These are phyloP conservation scores for Aspergillus sojae DNA, from an alignment of 2,329 filamentous ascomycete species.

Conservation along the genomic window DNA sequence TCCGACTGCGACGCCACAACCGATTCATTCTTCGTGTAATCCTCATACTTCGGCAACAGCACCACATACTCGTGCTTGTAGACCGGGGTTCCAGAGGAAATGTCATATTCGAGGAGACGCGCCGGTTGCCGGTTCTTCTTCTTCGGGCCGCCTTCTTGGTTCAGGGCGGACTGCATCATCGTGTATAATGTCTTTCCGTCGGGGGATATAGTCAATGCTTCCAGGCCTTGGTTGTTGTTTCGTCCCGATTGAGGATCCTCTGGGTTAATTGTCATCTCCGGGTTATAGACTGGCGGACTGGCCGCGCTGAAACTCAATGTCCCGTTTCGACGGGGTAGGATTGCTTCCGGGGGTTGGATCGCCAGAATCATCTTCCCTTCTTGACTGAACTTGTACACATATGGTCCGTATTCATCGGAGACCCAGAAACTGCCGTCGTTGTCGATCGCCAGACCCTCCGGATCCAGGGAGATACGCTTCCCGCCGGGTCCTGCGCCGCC, in stretches of 20 bases:
- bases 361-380: conserved; percentile 63
- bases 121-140: conserved; percentile 59
- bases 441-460: conserved; percentile 67
- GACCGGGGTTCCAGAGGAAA: conserved; percentile 49
- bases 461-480: conserved; percentile 62
- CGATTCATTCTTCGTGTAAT: conserved; percentile 53
- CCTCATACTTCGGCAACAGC: conserved; percentile 61
- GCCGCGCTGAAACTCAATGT: conserved; percentile 65
- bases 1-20: conserved; percentile 69
- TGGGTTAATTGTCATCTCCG: conserved; percentile 53
- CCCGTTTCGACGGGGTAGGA: conserved; percentile 66
- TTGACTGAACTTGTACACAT: conserved; percentile 66
- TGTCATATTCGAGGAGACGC: conserved; percentile 66
- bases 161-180: conserved; percentile 66
- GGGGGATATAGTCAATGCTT: conserved; percentile 65
- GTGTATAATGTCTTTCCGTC: conserved; percentile 67
- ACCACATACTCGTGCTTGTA: conserved; percentile 68
- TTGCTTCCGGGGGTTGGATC: conserved; percentile 65
- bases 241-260: conserved; percentile 63
- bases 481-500: conserved; percentile 63
- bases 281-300: conserved; percentile 64
- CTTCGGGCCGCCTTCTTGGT: conserved; percentile 63
- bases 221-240: conserved; percentile 75
- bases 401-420: conserved; percentile 71
- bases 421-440: conserved; percentile 67